A percentile compares a stretch with the other conserved stretches of the same genome.
Conservation (phyloP, 208 protist genomes). For the Leishmania gerbilli region DNA sequence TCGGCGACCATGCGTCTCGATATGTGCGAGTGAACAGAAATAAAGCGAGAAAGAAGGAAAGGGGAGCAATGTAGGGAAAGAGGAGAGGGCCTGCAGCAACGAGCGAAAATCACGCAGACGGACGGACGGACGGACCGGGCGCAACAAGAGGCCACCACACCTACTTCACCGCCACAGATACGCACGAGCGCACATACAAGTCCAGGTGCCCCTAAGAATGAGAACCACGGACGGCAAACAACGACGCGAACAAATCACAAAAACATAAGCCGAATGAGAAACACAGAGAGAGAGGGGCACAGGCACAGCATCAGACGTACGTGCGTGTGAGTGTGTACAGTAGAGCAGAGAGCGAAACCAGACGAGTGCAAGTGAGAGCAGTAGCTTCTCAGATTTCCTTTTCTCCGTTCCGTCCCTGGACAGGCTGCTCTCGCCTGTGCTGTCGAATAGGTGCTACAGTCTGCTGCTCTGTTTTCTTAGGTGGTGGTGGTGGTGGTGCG, state of each 20-base stretch:
- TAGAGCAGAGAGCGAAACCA: not conserved
- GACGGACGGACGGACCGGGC: not conserved
- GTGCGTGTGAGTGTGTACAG: not conserved
- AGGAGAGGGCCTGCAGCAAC: not conserved
- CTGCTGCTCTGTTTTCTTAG: too few relatives aligned
- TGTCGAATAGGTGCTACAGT: not conserved
- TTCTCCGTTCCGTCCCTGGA: not conserved
- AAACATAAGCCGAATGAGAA: not conserved
- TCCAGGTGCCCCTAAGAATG: not conserved
- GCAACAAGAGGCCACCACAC: not conserved
- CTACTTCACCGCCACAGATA: not conserved
- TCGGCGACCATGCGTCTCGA: not conserved
- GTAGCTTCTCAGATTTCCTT: not conserved
- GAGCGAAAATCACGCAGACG: not conserved
- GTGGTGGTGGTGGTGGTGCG: too few relatives aligned
- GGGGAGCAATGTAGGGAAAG: not conserved
- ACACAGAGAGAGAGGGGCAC: not conserved
- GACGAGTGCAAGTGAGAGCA: not conserved
- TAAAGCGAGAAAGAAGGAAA: not conserved
- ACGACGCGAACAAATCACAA: not conserved
- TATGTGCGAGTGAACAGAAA: not conserved
- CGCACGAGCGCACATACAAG: not conserved
- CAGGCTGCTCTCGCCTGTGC: not conserved
- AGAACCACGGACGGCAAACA: not conserved
- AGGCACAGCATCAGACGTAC: too few relatives aligned